Conservation (phyloP, 345 rosid species). For the Trapa bicornis region DNA sequence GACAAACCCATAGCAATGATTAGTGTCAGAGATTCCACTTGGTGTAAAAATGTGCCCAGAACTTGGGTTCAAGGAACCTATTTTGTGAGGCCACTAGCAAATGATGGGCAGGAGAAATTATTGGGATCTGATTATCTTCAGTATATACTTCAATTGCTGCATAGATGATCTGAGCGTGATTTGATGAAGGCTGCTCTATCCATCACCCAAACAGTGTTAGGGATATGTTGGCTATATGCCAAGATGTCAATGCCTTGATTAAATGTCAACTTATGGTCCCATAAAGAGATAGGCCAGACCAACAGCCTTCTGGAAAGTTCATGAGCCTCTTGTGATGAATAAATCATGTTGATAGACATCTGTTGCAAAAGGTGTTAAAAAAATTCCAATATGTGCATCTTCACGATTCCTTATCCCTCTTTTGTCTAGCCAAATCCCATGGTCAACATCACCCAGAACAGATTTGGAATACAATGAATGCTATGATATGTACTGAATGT, state of each 20-base stretch:
- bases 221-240: neutral
- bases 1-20: neutral
- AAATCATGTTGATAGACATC: neutral
- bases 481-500: neutral
- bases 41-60: neutral
- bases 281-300: neutral
- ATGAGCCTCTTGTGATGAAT: neutral
- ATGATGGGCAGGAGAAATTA: neutral
- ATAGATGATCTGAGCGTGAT: neutral
- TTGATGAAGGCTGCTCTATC: neutral
- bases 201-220: neutral
- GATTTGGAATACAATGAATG: neutral
- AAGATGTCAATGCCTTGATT: neutral
- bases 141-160: neutral
- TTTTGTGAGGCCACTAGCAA: neutral
- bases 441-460: neutral
- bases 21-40: too few species aligned
- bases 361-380: neutral
- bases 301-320: neutral
- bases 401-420: neutral
- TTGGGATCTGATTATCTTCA: neutral
- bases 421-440: neutral
- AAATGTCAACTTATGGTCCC: neutral
- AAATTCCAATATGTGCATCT: neutral
- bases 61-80: neutral